These are phyloP conservation scores for Pilasporangium apinafurcum DNA, from an alignment of 352 stramenopile genomes.

Conservation along the genomic window DNA sequence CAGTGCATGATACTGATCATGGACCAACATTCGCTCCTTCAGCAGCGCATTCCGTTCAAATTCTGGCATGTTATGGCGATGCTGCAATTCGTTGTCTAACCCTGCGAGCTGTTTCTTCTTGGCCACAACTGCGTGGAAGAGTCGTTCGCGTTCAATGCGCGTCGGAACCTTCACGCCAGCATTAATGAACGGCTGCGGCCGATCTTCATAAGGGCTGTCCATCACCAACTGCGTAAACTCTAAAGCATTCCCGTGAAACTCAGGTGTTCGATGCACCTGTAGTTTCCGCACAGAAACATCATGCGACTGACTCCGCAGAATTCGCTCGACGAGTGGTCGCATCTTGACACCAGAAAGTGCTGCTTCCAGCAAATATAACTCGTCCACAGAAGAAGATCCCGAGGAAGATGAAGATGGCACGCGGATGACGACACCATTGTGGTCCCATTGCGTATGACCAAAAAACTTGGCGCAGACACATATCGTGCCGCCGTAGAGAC, in stretches of 20 bases:
- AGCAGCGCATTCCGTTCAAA: conserved; percentile 75
- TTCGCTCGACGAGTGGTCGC: conserved; percentile 66
- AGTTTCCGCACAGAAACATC: conserved; percentile 71
- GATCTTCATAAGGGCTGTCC: conserved; percentile 76
- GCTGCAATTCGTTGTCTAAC: conserved; percentile 56
- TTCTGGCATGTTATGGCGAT: conserved; percentile 57
- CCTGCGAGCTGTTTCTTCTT: conserved; percentile 58
- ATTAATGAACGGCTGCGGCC: conserved; percentile 68
- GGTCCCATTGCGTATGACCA: conserved; percentile 77
- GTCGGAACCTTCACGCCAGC: conserved; percentile 63
- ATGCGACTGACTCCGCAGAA: conserved; percentile 60
- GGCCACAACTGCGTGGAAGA: conserved; percentile 61
- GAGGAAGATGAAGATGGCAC: conserved; percentile 16
- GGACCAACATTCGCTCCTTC: conserved; percentile 34
- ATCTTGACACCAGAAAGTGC: conserved; percentile 80
- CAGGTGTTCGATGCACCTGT: conserved; percentile 50
- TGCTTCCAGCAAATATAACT: conserved; percentile 71
- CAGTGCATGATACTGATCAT: conserved; percentile 50
- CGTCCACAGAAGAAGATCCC: conserved; percentile 16
- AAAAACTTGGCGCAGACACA: conserved; percentile 80
- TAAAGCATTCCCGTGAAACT: conserved; percentile 50
- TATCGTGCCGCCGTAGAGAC: conserved; percentile 68
- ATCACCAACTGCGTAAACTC: conserved; percentile 57
- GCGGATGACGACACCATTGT: conserved; percentile 78
- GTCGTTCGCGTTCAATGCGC: conserved; percentile 58